Base-by-base conservation (phyloP, 1,139 yeast genomes). In the Candida sanyaensis region DNA sequence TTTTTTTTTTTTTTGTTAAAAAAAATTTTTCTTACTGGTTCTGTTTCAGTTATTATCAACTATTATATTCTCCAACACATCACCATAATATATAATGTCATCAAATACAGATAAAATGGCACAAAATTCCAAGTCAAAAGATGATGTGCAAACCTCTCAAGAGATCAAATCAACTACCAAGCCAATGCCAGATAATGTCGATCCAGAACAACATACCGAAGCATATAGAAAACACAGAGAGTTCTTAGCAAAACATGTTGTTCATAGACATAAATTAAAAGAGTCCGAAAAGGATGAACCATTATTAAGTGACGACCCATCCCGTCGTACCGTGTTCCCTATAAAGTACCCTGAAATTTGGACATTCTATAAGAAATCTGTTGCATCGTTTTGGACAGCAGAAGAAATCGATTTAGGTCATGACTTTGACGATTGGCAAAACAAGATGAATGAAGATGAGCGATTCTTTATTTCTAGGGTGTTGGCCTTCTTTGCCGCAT, bases 331-430 rank as follows among this genome's bases (percentile, higher is more conserved):
- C 48, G 77, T 93, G 60, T 95, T 93, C 84, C 99, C 99, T 56
- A 91, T 93, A 73, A 88, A 89, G 73, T 95, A 91, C 76, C 95
- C 92, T 68, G 98, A 93, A 75, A 88, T 95, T 64, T 93, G 99
- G 98, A 96, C 92, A 70, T 93, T 96, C 81, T 93, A 93, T 76
- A 93, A 93, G 78, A 91, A 92, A 75, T 97, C 98, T 40, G 99
- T 93, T 77, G 98, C 99, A 24, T 90, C 97, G 10, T 93, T 93
- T 81, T 93, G 99, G 99, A 93, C 99, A 45, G 98, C 99, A 47
- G 99, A 93, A 77, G 99, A 93, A 75, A 91, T 95, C 58, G 99
- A 93, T 70, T 80, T 93, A 59, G 85, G 96, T 54, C 93, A 93
- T 77, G 99, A 93, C 68, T 66, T 80, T 54, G 80, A 80, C 61